Evolutionary conservation across 352 stramenopile species (phyloP).

Genomic region (Pythium apleroticum): DNA sequence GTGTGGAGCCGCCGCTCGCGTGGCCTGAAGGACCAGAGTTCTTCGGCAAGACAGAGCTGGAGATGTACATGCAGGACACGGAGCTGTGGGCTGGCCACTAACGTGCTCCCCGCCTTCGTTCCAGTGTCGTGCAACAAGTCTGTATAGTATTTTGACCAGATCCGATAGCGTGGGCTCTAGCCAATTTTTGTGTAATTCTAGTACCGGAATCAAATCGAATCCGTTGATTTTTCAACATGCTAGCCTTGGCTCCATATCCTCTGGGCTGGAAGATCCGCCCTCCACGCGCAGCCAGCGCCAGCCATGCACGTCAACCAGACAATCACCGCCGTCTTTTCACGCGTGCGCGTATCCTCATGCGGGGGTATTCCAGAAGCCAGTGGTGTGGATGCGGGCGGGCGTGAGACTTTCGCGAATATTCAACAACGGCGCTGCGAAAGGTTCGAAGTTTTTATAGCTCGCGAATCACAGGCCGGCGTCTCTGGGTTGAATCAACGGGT

Average conservation of each 20-base stretch:
- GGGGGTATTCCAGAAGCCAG: neutral
- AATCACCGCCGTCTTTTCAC: neutral
- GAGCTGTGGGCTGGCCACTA: constrained; percentile 26
- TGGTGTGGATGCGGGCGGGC: neutral
- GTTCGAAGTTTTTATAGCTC: constrained; percentile 4
- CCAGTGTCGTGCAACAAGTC: neutral
- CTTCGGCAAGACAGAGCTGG: constrained; percentile 28
- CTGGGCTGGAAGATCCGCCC: neutral
- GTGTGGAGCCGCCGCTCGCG: constrained; percentile 13
- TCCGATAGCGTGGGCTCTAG: neutral
- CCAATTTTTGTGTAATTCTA: constrained; percentile 24
- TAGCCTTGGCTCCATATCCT: neutral
- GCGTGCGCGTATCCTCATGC: neutral
- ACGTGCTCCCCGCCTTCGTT: neutral
- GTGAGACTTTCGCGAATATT: constrained; percentile 6
- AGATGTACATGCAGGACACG: constrained; percentile 32
- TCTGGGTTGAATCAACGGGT: constrained; percentile 3
- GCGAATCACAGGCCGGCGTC: neutral
- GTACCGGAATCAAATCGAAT: neutral
- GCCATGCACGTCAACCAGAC: neutral
- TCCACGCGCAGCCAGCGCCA: neutral
- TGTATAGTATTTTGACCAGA: constrained; percentile 22
- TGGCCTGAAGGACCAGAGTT: constrained; percentile 20
- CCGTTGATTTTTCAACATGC: neutral
- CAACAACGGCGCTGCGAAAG: neutral